These are phyloP conservation scores for Lactarius hatsudake DNA, from an alignment of 768 basidiomycete genomes.

Conservation along the genomic window DNA sequence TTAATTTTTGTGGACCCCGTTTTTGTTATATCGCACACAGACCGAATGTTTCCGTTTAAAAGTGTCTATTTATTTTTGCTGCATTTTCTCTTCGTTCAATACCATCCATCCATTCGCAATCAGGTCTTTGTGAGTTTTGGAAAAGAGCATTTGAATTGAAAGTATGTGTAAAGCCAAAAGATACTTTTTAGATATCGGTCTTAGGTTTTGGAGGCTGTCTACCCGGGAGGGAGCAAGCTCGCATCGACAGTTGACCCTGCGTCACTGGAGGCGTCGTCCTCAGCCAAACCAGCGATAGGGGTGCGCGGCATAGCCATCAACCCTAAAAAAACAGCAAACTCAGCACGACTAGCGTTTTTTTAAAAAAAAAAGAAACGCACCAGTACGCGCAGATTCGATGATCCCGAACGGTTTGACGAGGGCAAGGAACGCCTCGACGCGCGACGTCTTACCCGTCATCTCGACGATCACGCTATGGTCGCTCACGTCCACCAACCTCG, in stretches of 20 bases:
- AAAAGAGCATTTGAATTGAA: background rate
- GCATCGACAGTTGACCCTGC: slow-evolving; percentile 73
- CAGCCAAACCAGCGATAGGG: slow-evolving; percentile 62
- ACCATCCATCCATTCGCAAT: slow-evolving; percentile 9
- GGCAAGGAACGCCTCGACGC: slow-evolving; percentile 91
- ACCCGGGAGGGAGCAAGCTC: slow-evolving; percentile 92
- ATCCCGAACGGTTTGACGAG: slow-evolving; percentile 93
- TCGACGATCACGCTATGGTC: slow-evolving; percentile 95
- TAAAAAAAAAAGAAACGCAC: slow-evolving; percentile 44
- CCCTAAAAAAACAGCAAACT: slow-evolving; percentile 44
- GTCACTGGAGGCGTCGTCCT: slow-evolving; percentile 54
- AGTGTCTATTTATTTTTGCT: slow-evolving; percentile 22
- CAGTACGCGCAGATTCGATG: slow-evolving; percentile 91
- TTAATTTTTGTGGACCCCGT: background rate
- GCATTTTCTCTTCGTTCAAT: slow-evolving; percentile 12
- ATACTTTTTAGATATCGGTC: background rate
- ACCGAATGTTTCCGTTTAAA: background rate
- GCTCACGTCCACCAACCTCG: slow-evolving; percentile 90
- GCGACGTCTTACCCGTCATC: slow-evolving; percentile 85
- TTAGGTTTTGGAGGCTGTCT: slow-evolving; percentile 17
- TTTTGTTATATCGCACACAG: slow-evolving; percentile 4
- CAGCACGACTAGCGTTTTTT: background rate
- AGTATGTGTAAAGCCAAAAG: background rate
- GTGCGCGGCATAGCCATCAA: slow-evolving; percentile 99
- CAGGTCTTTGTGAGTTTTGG: background rate